These are phyloP conservation scores for Suhomyces bokatorum DNA, from an alignment of 1,139 yeast species.

Conservation along the genomic window DNA sequence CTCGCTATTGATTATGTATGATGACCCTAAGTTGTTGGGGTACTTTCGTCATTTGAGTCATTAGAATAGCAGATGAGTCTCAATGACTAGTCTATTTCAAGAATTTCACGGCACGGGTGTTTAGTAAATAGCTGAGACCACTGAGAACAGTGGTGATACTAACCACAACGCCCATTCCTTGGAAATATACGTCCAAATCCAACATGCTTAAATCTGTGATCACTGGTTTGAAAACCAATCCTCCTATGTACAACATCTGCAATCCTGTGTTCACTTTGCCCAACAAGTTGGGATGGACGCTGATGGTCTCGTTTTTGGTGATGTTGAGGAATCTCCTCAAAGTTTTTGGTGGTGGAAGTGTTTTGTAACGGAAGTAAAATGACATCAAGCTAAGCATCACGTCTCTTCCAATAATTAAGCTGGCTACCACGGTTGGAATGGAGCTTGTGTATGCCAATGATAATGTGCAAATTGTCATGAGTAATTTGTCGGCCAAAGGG, in stretches of 20 bases:
- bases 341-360: conserved; percentile 78
- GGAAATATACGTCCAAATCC: conserved; percentile 18
- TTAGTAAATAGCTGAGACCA: conserved; percentile 62
- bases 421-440: conserved; percentile 69
- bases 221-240: conserved; percentile 68
- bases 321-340: conserved; percentile 67
- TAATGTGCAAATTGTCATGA: conserved; percentile 84
- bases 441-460: conserved; percentile 70
- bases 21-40: background rate
- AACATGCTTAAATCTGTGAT: conserved; percentile 30
- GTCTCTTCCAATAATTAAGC: conserved; percentile 82
- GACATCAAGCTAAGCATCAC: conserved; percentile 75
- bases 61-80: background rate
- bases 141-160: conserved; percentile 77
- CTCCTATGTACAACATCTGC: conserved; percentile 88
- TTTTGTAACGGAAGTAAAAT: conserved; percentile 65
- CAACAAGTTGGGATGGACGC: conserved; percentile 84
- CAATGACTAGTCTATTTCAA: conserved; percentile 6
- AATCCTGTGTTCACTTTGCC: conserved; percentile 88
- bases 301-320: conserved; percentile 78
- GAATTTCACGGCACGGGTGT: conserved; percentile 13
- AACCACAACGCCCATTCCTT: conserved; percentile 48
- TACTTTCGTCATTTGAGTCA: background rate
- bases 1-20: conserved; percentile 6
- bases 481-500: conserved; percentile 91